Evolutionary conservation across 2,329 filamentous ascomycete species (phyloP), one percentile per base, ranked within the genome.

Genomic region (Hansfordia pulvinata): DNA sequence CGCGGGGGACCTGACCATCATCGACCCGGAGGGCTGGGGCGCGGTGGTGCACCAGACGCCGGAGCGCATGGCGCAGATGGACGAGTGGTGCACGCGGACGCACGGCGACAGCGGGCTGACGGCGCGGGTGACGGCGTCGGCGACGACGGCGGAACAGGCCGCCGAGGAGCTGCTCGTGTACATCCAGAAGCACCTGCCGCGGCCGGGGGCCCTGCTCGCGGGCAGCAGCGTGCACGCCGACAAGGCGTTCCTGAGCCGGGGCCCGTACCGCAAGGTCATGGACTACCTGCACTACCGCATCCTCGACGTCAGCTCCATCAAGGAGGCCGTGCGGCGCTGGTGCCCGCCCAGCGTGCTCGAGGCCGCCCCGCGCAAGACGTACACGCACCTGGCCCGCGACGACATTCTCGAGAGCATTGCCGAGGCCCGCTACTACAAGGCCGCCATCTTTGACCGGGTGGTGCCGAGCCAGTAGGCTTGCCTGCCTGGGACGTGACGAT

Each of bases 381-480:
- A 69, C 19, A 58, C 75, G 27, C 90, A 98, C 56, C 72, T 88
- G 52, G 90, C 90, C 0, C 74, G 69, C 41, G 74, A 83, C 29
- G 90, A 98, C 52, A 93, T 98, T 31, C 52, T 94, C 33, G 90
- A 98, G 59, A 96, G 88, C 53, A 94, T 98, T 35, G 76, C 69
- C 30, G 90, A 98, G 59, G 88, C 88, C 29, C 72, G 60, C 42
- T 94, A 80, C 48, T 96, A 93, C 52, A 72, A 70, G 42, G 61
- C 76, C 32, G 58, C 57, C 11, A 67, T 93, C 29, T 92, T 92
- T 23, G 24, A 27, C 28, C n/a, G n/a, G n/a, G n/a, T n/a, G n/a
- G n/a, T n/a, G n/a, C n/a, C n/a, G n/a, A n/a, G n/a, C n/a, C n/a
- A n/a, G n/a, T n/a, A n/a, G n/a, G n/a, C n/a, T n/a, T n/a, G n/a